Base-by-base conservation (phyloP, 140 eudicot genomes). In the Erigeron philadelphicus region DNA sequence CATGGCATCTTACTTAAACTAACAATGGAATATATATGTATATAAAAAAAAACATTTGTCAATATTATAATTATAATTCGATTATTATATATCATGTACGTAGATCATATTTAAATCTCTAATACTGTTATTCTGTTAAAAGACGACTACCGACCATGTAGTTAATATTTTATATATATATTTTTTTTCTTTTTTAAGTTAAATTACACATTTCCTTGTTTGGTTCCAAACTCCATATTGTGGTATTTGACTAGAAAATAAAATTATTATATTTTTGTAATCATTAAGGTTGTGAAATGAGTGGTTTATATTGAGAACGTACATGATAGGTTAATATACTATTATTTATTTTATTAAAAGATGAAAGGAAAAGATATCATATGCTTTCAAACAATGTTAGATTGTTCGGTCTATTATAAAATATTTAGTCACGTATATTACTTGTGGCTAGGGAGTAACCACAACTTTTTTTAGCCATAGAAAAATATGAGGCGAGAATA, bases 381-480 rank as follows among this genome's bases (percentile, higher is more conserved):
- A 50, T 46, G 23, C 61, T 62, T 62, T 61, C 5, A 9, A 16
- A 31, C 72, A 40, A n/a, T n/a, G 8, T n/a, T 60, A 60, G 12
- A 31, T 31, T 31, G 38, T 31, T n/a, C 13, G 56, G 19, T 50
- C 16, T 50, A 31, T n/a, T 40, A 21, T 57, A 18, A 62, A 7
- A 62, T 40, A 40, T 40, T n/a, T 3, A 21, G 31, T 40, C 50
- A 40, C 45, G 11, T 40, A 62, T 62, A 38, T 17, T 40, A 62
- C 57, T 67, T 67, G 72, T 67, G 72, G 72, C 50, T 67, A 50
- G 72, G 72, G 72, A 50, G 72, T 50, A 67, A 67, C 72, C 71
- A 67, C 62, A 67, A 65, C 11, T 44, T 44, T 45, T 46, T 19
- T 65, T 11, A n/a, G 70, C 42, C 57, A 65, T 35, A 50, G 38